Base-by-base conservation (phyloP, 129 eudicot species). In the Glebionis coronaria region DNA sequence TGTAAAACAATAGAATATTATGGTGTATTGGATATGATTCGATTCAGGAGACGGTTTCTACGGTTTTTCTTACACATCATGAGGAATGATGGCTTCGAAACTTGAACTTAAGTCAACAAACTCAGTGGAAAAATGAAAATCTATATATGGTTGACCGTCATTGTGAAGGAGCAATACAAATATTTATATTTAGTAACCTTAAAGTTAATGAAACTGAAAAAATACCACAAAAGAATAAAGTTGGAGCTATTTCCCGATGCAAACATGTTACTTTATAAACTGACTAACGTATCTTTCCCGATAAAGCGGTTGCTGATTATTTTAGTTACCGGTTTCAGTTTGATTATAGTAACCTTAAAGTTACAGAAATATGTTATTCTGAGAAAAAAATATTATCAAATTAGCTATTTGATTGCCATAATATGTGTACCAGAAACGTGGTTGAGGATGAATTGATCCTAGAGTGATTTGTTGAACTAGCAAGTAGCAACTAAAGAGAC, bases 31-130 rank as follows among this genome's bases (percentile, higher is more conserved):
- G 35, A 28, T 9, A 58, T 60, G 73, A 52, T 68, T 49, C 56
- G 69, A 55, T 67, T 68, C 44, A 10, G 57, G 50, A 59, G 52
- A 68, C 70, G 49, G 70, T 75, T 68, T 75, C 15, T 68, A 25
- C 61, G 69, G 69, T 60, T 67, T 40, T 40, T 5, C 38, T 54
- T 74, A 61, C 78, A 74, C 73, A 35, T 75, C 70, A 57, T 35
- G 8, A 27, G 45, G 61, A 59, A 71, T 50, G 13, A 51, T 75
- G 62, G 64, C 69, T 11, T 75, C 16, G 80, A 60, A 75, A 75
- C 62, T 68, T 75, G 74, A 61, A 75, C 60, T 67, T 12, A 25
- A 23, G 72, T 74, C 67, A 56, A 66, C n/a, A n/a, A n/a, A 66
- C 25, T 55, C 35, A 46, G 67, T 58, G 67, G 28, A 50, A 67